Conservation (phyloP, 169 alveolate genomes). For the Plasmodium vinckei region DNA sequence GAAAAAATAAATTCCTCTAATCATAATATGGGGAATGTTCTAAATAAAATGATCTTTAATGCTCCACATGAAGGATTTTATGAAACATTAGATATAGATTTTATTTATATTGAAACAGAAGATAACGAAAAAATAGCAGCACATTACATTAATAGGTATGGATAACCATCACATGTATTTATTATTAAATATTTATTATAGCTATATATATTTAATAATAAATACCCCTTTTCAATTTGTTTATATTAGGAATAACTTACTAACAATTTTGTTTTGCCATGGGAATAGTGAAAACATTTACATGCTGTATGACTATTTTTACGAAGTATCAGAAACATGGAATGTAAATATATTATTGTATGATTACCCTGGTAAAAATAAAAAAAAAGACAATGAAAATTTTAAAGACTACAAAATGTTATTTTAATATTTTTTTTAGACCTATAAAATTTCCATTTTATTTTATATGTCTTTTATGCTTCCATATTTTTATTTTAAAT, state of each 20-base stretch:
- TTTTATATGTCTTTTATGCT: not conserved
- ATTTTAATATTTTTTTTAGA: not conserved
- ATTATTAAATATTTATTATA: no score
- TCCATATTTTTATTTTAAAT: not conserved
- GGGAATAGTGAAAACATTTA: constrained; percentile 74
- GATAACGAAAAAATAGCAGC: constrained; percentile 66
- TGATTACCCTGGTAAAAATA: constrained; percentile 66
- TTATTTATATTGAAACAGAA: constrained; percentile 60
- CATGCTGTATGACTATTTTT: constrained; percentile 70
- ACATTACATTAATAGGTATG: constrained; percentile 63
- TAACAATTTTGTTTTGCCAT: constrained; percentile 68
- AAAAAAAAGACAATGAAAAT: constrained; percentile 1
- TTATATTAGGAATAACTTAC: constrained; percentile 47
- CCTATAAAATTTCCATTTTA: not conserved
- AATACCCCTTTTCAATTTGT: constrained; percentile 4
- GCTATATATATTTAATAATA: not conserved
- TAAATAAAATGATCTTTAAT: constrained; percentile 64
- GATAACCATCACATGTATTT: not conserved
- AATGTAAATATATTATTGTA: constrained; percentile 61
- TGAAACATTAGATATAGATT: constrained; percentile 67
- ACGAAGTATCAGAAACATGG: constrained; percentile 67
- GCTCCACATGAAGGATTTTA: constrained; percentile 45
- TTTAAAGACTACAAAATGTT: not conserved
- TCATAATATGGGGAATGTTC: constrained; percentile 49
- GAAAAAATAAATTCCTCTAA: not conserved